These are phyloP conservation scores for Rhodofomes roseus DNA, from an alignment of 1,284 basidiomycete genomes.

Conservation along the genomic window DNA sequence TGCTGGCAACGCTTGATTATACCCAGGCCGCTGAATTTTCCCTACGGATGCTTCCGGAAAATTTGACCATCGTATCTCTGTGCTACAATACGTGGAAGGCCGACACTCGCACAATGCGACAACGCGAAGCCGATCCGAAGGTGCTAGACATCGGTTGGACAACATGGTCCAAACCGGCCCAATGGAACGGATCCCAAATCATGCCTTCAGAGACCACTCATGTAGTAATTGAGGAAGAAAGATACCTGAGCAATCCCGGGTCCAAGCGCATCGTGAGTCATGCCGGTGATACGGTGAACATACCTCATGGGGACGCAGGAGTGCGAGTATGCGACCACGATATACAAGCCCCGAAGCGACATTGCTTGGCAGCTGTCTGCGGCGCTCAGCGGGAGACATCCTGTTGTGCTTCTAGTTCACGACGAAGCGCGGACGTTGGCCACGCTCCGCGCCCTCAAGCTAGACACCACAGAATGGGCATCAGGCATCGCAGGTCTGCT, in stretches of 20 bases:
- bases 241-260: constrained; percentile 20
- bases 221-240: constrained; percentile 22
- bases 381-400: background rate
- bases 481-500: constrained; percentile 22
- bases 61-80: constrained; percentile 23
- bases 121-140: constrained; percentile 23
- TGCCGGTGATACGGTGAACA: background rate
- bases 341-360: background rate
- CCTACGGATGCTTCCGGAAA: constrained; percentile 19
- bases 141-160: constrained; percentile 32
- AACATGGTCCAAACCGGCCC: constrained; percentile 18
- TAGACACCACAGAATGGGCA: constrained; percentile 21
- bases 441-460: constrained; percentile 20
- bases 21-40: constrained; percentile 4
- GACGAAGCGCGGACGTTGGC: constrained; percentile 17
- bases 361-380: background rate
- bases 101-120: constrained; percentile 17
- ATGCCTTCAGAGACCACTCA: constrained; percentile 18
- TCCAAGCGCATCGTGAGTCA: constrained; percentile 15
- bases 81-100: constrained; percentile 28
- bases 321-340: constrained; percentile 11
- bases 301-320: constrained; percentile 9
- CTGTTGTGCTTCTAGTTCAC: constrained; percentile 26
- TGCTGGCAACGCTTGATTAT: background rate
- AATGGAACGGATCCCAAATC: constrained; percentile 14